Conservation (phyloP, 2,329 filamentous ascomycete genomes). For the Trichoderma brevicompactum region DNA sequence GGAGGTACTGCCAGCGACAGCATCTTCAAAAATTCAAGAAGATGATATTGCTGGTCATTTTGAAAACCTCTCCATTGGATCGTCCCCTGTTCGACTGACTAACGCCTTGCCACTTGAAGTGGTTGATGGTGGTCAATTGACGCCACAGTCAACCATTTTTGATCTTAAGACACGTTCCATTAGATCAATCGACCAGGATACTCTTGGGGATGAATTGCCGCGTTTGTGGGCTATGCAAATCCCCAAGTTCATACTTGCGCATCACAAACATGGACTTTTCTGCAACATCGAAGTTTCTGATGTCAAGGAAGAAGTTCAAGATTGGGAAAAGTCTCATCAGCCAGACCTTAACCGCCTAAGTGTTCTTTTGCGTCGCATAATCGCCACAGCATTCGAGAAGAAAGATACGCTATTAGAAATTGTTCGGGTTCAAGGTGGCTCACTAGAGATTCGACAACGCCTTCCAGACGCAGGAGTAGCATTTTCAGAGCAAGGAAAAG, state of each 20-base stretch:
- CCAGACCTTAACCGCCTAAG: slow-evolving; percentile 39
- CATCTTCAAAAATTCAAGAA: background rate
- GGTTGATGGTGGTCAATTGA: slow-evolving; percentile 34
- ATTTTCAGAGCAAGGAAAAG: slow-evolving; percentile 34
- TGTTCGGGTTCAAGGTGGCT: slow-evolving; percentile 25
- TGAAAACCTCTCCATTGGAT: background rate
- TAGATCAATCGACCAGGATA: slow-evolving; percentile 35
- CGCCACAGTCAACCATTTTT: slow-evolving; percentile 44
- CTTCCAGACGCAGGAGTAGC: slow-evolving; percentile 33
- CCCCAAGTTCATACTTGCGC: slow-evolving; percentile 48
- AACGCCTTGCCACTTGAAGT: slow-evolving; percentile 29
- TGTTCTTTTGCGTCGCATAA: slow-evolving; percentile 34
- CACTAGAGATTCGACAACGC: slow-evolving; percentile 37
- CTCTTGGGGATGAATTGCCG: slow-evolving; percentile 45
- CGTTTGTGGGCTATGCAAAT: slow-evolving; percentile 50
- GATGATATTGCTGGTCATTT: background rate
- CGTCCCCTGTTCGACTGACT: background rate
- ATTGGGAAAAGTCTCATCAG: slow-evolving; percentile 45
- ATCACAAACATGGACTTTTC: slow-evolving; percentile 45
- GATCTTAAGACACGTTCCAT: slow-evolving; percentile 51
- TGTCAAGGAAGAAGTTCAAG: slow-evolving; percentile 37
- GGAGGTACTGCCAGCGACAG: background rate
- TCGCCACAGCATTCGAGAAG: slow-evolving; percentile 24
- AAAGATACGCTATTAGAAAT: slow-evolving; percentile 36
- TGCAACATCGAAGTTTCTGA: slow-evolving; percentile 43